Evolutionary conservation across 768 basidiomycete genomes (phyloP), one percentile per base, ranked within the genome.

Genomic region (Agaricus subrufescens): DNA sequence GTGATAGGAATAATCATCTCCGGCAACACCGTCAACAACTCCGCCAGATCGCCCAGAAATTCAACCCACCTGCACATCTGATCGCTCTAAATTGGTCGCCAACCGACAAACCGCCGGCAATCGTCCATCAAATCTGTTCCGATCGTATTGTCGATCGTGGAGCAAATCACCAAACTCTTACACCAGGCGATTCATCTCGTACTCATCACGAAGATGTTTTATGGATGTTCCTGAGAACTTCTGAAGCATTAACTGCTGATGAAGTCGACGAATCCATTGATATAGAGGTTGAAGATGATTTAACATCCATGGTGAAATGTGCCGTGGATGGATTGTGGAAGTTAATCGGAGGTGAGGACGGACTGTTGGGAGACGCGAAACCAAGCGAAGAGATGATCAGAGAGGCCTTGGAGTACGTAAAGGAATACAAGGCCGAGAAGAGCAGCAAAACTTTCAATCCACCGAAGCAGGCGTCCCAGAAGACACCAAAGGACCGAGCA

Each of bases 151-250:
- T 80, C 4, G 56, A 61, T 14, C 87, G 97, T 4, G 97, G 96
- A 0, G 80, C 84, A 4, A 90, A 88, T 59, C 97, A 99, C 72
- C 89, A 98, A 67, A 81, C 82, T 0, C 81, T 99, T 0, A 83
- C 79, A 84, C 86, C 0, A 84, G 86, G 4, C 5, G 34, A 3
- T 67, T 65, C 9, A 54, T 66, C 14, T 66, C 40, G 19, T 5
- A 70, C n/a, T 80, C 34, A 34, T 34, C 34, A 98, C 69, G 94
- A 97, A 69, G 75, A 82, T 4, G 81, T 95, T n/a, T 69, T 98
- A 15, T 85, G 86, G 84, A 76, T 75, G 70, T 98, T 99, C 73
- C 71, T 98, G 51, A 73, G 71, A 27, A 60, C 71, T 19, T 67
- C 74, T 0, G 83, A 94, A 60, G 78, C 82, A 60, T 84, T 98